Percentiles rank a stretch among this genome's conserved stretches.
Conservation (phyloP, 2,329 filamentous ascomycete species). For the Septoria petroselini region DNA sequence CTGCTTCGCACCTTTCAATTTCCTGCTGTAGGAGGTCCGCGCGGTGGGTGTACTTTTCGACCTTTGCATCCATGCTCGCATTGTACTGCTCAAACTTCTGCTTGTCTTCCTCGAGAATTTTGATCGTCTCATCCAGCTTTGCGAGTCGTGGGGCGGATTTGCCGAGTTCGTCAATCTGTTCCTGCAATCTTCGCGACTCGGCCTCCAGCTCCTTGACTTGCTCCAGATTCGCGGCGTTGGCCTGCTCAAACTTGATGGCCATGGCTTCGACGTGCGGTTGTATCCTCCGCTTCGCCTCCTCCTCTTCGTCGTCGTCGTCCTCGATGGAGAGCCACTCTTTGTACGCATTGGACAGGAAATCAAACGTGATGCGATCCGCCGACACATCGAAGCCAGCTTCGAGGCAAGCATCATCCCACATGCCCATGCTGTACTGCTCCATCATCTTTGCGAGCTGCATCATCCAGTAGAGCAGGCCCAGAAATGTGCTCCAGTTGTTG, state of each 20-base stretch:
- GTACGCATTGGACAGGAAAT: constrained; percentile 86
- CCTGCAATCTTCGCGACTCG: constrained; percentile 73
- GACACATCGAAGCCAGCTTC: constrained; percentile 84
- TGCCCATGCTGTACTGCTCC: constrained; percentile 72
- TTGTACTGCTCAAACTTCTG: constrained; percentile 97
- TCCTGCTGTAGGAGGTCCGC: constrained; percentile 82
- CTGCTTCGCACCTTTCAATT: constrained; percentile 71
- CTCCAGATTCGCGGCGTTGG: constrained; percentile 79
- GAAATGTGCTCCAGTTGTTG: constrained; percentile 93
- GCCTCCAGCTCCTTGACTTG: constrained; percentile 83
- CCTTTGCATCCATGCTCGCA: constrained; percentile 73
- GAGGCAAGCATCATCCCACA: constrained; percentile 85
- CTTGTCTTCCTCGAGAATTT: constrained; percentile 90
- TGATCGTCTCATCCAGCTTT: constrained; percentile 82
- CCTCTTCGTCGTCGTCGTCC: constrained; percentile 71
- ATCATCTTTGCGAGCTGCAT: constrained; percentile 97
- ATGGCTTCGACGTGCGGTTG: constrained; percentile 82
- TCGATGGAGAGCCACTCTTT: constrained; percentile 88
- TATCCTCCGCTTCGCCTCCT: constrained; percentile 74
- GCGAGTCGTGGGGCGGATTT: constrained; percentile 80
- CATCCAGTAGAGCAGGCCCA: constrained; percentile 96
- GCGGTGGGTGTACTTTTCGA: constrained; percentile 81
- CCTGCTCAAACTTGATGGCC: constrained; percentile 79
- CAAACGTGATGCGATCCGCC: constrained; percentile 89
- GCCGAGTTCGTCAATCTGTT: constrained; percentile 86